These are phyloP conservation scores for Dioscorea alata DNA, from an alignment of 106 monocot species.

Conservation along the genomic window DNA sequence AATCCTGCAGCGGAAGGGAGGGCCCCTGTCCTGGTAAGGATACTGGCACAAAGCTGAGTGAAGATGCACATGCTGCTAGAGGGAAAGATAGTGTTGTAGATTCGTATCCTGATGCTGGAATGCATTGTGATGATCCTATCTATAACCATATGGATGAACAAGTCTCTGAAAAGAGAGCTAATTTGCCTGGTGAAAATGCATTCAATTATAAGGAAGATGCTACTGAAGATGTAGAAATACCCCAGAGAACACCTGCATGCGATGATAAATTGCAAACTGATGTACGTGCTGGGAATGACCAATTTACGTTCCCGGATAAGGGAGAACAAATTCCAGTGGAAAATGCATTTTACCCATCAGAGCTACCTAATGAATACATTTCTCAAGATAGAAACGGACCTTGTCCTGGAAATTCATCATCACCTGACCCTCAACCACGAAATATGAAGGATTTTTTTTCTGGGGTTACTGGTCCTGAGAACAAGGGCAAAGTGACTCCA, in stretches of 20 bases:
- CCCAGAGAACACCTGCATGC: not conserved
- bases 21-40: not conserved
- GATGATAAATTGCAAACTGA: not conserved
- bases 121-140: constrained; percentile 13
- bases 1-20: constrained; percentile 11
- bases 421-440: not conserved
- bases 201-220: not conserved
- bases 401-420: constrained; percentile 2
- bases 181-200: constrained; percentile 4
- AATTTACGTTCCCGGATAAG: constrained; percentile 5
- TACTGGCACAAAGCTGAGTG: constrained; percentile 2
- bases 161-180: constrained; percentile 7
- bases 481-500: constrained; percentile 2
- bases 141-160: not conserved
- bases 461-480: not conserved
- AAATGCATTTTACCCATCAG: not conserved
- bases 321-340: constrained; percentile 3
- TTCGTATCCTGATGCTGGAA: constrained; percentile 3
- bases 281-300: constrained; percentile 1
- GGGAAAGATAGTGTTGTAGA: not conserved
- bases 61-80: not conserved
- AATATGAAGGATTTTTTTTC: not conserved
- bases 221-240: not conserved
- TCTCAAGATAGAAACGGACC: constrained; percentile 4
- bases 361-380: not conserved